phyloP scores from a whole-genome alignment of 768 basidiomycete species.

The Panaeolus papilionaceus region DNA sequence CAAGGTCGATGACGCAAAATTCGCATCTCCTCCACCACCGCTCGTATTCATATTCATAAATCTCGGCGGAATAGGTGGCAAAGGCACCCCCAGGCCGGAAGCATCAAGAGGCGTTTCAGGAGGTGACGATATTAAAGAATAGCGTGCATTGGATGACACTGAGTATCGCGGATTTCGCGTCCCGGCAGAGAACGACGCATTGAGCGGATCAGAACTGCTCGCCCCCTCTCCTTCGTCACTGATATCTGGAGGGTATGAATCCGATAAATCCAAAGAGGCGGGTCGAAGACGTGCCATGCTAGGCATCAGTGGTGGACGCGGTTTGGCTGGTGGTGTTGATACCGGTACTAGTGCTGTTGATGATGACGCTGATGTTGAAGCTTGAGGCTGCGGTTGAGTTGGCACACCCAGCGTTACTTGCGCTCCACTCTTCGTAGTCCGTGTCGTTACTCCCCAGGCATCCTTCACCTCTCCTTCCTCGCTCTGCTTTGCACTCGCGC shows the following conservation, averaged over 20 bases:
- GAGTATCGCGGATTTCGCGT: background rate
- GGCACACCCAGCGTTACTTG: background rate
- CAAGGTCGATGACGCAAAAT: background rate
- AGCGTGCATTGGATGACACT: background rate
- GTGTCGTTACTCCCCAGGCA: background rate
- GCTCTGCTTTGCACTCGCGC: background rate
- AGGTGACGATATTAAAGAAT: background rate
- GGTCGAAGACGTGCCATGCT: background rate
- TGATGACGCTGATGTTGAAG: background rate
- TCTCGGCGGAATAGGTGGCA: background rate
- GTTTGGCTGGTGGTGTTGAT: background rate
- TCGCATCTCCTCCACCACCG: background rate
- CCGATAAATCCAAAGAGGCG: background rate
- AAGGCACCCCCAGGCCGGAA: background rate
- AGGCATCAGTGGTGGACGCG: background rate
- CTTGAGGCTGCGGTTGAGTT: background rate
- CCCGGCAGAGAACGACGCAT: background rate
- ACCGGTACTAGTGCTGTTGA: background rate
- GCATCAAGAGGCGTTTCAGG: background rate
- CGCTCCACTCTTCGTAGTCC: background rate
- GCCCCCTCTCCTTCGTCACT: background rate
- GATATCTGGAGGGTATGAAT: background rate
- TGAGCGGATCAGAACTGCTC: conserved; percentile 4
- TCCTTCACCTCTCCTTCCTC: background rate
- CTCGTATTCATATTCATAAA: conserved; percentile 1